Percentiles rank a stretch among this genome's conserved stretches.
phyloP scores from a whole-genome alignment of 179 eudicot species.

The Dionaea muscipula region DNA sequence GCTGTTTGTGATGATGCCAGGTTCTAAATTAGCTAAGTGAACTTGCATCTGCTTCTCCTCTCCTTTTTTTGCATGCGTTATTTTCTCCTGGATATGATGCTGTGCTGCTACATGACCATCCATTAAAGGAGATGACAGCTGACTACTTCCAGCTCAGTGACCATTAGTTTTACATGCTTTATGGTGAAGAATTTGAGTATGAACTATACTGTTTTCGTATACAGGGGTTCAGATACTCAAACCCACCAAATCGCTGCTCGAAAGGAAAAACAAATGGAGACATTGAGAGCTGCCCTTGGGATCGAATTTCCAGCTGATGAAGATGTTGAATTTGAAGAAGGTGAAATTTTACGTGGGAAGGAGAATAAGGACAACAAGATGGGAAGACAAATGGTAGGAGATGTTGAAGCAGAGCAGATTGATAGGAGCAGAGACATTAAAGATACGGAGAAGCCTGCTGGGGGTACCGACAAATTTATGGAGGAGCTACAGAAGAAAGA shows the following conservation, averaged over 20 bases:
- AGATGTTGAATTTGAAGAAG: constrained; percentile 26
- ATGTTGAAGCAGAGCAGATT: neutral
- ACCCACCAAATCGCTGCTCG: constrained; percentile 93
- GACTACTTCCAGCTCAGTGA: too few relatives aligned
- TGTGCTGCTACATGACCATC: too few relatives aligned
- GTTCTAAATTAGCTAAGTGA: too few relatives aligned
- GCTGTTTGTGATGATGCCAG: too few relatives aligned
- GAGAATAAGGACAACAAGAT: constrained; percentile 14
- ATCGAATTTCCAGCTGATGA: constrained; percentile 22
- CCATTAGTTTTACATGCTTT: neutral
- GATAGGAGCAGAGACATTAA: neutral
- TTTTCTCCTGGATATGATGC: too few relatives aligned
- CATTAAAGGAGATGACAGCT: too few relatives aligned
- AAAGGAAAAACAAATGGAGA: constrained; percentile 89
- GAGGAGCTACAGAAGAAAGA: constrained; percentile 19
- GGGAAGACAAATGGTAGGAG: constrained; percentile 2
- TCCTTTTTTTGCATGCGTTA: too few relatives aligned
- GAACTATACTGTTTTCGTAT: constrained; percentile 4
- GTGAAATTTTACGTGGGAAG: constrained; percentile 18
- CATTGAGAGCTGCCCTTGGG: constrained; percentile 73
- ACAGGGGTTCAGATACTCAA: constrained; percentile 82
- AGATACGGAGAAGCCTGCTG: constrained; percentile 12
- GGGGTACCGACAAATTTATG: constrained; percentile 19
- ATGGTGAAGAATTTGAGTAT: neutral
- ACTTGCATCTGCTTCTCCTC: too few relatives aligned